A percentile compares a stretch with the other conserved stretches of the same genome.
Evolutionary conservation across 2,329 filamentous ascomycete species (phyloP).

Genomic region (Bipolaris sorokiniana): DNA sequence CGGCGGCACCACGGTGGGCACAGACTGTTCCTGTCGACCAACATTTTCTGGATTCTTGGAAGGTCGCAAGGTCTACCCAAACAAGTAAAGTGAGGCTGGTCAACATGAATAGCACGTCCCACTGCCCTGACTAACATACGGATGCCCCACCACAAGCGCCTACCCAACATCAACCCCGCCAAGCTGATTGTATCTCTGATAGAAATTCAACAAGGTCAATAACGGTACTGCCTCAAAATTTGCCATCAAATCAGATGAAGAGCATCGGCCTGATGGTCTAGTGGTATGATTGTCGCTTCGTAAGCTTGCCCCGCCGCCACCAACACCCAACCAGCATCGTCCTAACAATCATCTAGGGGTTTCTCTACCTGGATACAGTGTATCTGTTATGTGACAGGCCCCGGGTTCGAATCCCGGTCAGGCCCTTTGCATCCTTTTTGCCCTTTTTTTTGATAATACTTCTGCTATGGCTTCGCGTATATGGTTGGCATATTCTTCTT

Average conservation of each 20-base stretch:
- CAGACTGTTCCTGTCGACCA: conserved; percentile 4
- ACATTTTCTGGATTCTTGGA: neutral
- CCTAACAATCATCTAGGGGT: conserved; percentile 11
- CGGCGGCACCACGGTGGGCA: neutral
- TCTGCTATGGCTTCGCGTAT: too few relatives aligned
- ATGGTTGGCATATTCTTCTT: neutral
- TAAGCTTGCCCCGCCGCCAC: conserved; percentile 4
- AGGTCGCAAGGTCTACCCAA: conserved; percentile 24
- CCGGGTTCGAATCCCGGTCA: conserved; percentile 48
- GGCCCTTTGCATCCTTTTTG: conserved; percentile 23
- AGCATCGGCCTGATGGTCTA: conserved; percentile 38
- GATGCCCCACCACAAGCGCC: conserved; percentile 6
- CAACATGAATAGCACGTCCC: conserved; percentile 15
- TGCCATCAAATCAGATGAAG: conserved; percentile 11
- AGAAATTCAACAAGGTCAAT: neutral
- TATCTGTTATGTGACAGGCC: conserved; percentile 45
- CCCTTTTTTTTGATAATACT: neutral
- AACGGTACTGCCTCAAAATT: neutral
- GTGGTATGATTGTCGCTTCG: conserved; percentile 45
- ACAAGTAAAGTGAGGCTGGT: conserved; percentile 13
- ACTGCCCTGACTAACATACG: conserved; percentile 12
- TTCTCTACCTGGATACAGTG: conserved; percentile 29
- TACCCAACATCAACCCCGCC: neutral
- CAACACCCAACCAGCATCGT: neutral
- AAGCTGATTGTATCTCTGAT: neutral